A percentile compares a stretch with the other conserved stretches of the same genome.
These are phyloP conservation scores for Cotoneaster glaucophyllus DNA, from an alignment of 306 rosid genomes.

Conservation along the genomic window DNA sequence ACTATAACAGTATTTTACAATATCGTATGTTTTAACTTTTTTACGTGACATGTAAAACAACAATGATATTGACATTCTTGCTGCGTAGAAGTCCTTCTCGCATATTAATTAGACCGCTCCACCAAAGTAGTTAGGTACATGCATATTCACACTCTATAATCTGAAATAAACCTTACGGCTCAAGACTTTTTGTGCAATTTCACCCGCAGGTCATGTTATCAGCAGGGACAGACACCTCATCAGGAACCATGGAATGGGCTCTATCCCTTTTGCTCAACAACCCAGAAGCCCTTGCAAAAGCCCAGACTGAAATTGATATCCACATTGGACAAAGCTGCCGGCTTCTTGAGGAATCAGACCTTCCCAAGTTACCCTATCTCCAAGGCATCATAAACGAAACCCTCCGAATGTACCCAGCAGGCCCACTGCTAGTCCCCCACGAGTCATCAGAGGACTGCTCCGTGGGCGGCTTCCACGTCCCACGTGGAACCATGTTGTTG, in stretches of 20 bases:
- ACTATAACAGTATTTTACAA: no score
- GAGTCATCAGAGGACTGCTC: constrained; percentile 30
- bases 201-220: constrained; percentile 7
- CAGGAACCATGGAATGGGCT: constrained; percentile 34
- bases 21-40: no score
- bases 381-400: constrained; percentile 28
- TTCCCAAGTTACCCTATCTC: constrained; percentile 21
- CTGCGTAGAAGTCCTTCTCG: not conserved
- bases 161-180: not conserved
- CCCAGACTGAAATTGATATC: constrained; percentile 4
- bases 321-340: constrained; percentile 6
- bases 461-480: constrained; percentile 20
- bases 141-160: not conserved
- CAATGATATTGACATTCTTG: not conserved
- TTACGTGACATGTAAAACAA: not conserved
- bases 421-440: constrained; percentile 22
- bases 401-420: constrained; percentile 28
- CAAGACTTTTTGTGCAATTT: not conserved
- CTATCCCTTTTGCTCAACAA: constrained; percentile 32
- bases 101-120: not conserved
- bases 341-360: constrained; percentile 27
- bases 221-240: constrained; percentile 34
- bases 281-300: constrained; percentile 14
- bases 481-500: constrained; percentile 35
- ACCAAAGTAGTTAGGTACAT: not conserved